Percentiles rank a stretch among this genome's conserved stretches.
Evolutionary conservation across 768 basidiomycete genomes (phyloP).

Genomic region (Phanerochaete carnosa): DNA sequence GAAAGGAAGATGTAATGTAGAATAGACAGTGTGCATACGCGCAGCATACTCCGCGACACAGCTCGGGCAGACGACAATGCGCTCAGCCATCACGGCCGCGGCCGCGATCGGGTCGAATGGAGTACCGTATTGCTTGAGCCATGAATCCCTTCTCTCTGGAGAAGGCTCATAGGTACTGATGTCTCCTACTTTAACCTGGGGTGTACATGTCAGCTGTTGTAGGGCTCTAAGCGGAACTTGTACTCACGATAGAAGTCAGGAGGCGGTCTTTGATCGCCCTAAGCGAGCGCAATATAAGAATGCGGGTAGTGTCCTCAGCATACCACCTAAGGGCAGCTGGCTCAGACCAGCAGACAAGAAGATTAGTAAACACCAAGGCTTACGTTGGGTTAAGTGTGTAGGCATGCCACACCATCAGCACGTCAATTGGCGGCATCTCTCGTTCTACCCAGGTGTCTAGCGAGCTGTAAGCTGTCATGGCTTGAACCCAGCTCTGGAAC

Average conservation of each 20-base stretch:
- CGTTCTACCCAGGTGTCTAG: slow-evolving; percentile 18
- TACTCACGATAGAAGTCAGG: slow-evolving; percentile 9
- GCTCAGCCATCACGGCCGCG: slow-evolving; percentile 20
- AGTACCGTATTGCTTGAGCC: slow-evolving; percentile 19
- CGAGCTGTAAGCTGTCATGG: neutral
- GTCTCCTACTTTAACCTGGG: slow-evolving; percentile 18
- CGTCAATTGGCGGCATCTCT: slow-evolving; percentile 35
- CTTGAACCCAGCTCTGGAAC: slow-evolving; percentile 4
- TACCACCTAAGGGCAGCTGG: slow-evolving; percentile 9
- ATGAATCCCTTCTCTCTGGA: slow-evolving; percentile 6
- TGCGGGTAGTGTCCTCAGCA: slow-evolving; percentile 15
- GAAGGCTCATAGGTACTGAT: slow-evolving; percentile 15
- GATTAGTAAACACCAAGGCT: slow-evolving; percentile 1
- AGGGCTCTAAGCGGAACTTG: neutral
- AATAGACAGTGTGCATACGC: slow-evolving; percentile 25
- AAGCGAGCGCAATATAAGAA: slow-evolving; percentile 5
- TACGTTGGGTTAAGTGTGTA: slow-evolving; percentile 37
- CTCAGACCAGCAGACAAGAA: neutral
- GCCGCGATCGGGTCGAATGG: slow-evolving; percentile 35
- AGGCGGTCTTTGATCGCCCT: slow-evolving; percentile 6
- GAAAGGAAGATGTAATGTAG: neutral
- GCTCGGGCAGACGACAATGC: slow-evolving; percentile 32
- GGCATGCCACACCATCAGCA: slow-evolving; percentile 43
- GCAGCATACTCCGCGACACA: slow-evolving; percentile 27
- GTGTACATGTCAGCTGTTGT: neutral